These are phyloP conservation scores for Chrysoporthe austroafricana DNA, from an alignment of 2,329 filamentous ascomycete genomes.

Conservation along the genomic window DNA sequence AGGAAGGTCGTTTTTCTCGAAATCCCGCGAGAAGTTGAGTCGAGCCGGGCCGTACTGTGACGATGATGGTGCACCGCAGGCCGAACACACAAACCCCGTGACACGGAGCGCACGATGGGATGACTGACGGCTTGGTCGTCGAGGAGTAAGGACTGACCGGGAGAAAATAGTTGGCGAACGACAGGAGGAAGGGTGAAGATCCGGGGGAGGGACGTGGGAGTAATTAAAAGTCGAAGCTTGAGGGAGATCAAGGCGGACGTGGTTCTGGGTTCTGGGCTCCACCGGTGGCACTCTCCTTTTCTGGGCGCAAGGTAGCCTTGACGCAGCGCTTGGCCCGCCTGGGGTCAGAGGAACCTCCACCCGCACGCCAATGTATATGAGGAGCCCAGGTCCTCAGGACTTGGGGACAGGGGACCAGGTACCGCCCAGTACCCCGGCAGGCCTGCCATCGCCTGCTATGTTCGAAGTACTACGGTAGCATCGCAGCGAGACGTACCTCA, in stretches of 20 bases:
- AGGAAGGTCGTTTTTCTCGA: conserved; percentile 15
- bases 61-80: background rate
- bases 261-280: background rate
- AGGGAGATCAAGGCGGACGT: conserved; percentile 11
- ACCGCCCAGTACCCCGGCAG: background rate
- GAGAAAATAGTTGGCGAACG: conserved; percentile 3
- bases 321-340: background rate
- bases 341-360: background rate
- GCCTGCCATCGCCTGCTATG: background rate
- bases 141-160: background rate
- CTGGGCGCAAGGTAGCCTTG: background rate
- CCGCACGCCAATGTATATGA: conserved; percentile 10
- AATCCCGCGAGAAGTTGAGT: conserved; percentile 11
- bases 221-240: conserved; percentile 6
- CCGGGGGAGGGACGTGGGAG: conserved; percentile 7
- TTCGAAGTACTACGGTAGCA: background rate
- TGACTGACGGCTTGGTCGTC: conserved; percentile 9
- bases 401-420: background rate
- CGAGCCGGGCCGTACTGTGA: background rate
- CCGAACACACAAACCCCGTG: background rate
- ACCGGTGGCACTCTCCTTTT: conserved; percentile 16
- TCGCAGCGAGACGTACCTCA: too few relatives aligned
- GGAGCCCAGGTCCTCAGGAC: conserved; percentile 1
- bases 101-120: conserved; percentile 1
- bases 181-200: background rate